These are phyloP conservation scores for Exophiala aquamarina DNA, from an alignment of 2,329 filamentous ascomycete species.

Conservation along the genomic window DNA sequence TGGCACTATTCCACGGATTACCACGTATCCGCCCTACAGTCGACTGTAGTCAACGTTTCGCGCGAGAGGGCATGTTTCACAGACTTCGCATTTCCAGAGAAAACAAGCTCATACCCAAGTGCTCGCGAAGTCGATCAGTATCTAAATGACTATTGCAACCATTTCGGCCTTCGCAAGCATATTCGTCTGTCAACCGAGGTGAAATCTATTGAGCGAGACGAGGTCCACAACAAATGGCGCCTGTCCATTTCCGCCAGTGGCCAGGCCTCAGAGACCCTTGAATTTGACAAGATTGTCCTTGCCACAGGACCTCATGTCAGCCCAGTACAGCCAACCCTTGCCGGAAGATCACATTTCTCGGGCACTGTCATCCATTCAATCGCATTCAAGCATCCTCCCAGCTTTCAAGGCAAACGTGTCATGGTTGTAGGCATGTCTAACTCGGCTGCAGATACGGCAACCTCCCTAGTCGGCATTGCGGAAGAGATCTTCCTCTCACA, in stretches of 20 bases:
- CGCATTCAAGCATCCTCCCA: conserved; percentile 11
- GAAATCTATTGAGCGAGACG: conserved; percentile 11
- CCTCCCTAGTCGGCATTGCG: conserved; percentile 21
- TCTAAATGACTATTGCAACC: conserved; percentile 17
- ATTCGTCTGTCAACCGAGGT: conserved; percentile 13
- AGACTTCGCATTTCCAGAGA: conserved; percentile 22
- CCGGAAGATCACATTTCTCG: conserved; percentile 22
- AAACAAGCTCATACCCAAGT: conserved; percentile 14
- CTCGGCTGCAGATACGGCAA: conserved; percentile 27
- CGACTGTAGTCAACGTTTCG: conserved; percentile 18
- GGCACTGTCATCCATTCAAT: conserved; percentile 24
- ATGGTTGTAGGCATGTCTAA: conserved; percentile 29
- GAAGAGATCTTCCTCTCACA: conserved; percentile 26
- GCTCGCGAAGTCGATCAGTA: conserved; percentile 20
- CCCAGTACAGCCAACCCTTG: conserved; percentile 21
- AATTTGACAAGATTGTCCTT: conserved; percentile 36
- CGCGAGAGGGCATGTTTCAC: conserved; percentile 19
- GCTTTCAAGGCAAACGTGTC: conserved; percentile 22
- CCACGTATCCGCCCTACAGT: conserved; percentile 10
- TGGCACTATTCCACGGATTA: conserved; percentile 44
- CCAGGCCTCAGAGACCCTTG: neutral
- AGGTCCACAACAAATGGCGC: conserved; percentile 13
- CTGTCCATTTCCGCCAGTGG: conserved; percentile 8
- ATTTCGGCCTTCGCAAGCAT: conserved; percentile 17
- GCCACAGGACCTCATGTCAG: conserved; percentile 29